phyloP scores from a whole-genome alignment of 345 rosid species.

The Iberis pinnata region DNA sequence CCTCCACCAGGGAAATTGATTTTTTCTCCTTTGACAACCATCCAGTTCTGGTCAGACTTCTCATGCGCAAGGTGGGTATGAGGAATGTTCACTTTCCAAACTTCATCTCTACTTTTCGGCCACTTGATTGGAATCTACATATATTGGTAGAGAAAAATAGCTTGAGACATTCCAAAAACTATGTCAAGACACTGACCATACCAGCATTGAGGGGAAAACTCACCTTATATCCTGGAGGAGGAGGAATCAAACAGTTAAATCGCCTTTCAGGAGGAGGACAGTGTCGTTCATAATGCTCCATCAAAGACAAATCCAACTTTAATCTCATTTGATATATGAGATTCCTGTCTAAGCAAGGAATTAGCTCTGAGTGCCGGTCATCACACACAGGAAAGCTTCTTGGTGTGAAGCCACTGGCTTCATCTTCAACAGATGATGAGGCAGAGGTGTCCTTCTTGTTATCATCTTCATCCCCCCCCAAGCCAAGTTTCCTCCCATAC shows the following conservation, averaged over 20 bases:
- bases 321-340: conserved; percentile 84
- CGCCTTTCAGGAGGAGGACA: conserved; percentile 92
- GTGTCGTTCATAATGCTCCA: conserved; percentile 99
- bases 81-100: conserved; percentile 97
- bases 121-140: conserved; percentile 88
- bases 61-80: conserved; percentile 98
- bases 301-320: conserved; percentile 84
- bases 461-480: conserved; percentile 75
- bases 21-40: conserved; percentile 94
- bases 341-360: conserved; percentile 89
- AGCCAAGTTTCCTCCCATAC: conserved; percentile 81
- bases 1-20: conserved; percentile 98
- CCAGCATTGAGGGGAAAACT: neutral
- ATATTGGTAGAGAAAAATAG: neutral
- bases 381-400: conserved; percentile 97
- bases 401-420: conserved; percentile 38
- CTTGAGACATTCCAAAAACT: neutral
- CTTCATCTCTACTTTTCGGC: conserved; percentile 98
- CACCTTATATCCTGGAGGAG: conserved; percentile 93
- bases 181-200: neutral
- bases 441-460: conserved; percentile 50
- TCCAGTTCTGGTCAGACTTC: conserved; percentile 99
- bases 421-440: conserved; percentile 35
- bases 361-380: conserved; percentile 84
- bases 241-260: conserved; percentile 95